These are phyloP conservation scores for Cryptosporidium xiaoi DNA, from an alignment of 169 alveolate species.

Conservation along the genomic window DNA sequence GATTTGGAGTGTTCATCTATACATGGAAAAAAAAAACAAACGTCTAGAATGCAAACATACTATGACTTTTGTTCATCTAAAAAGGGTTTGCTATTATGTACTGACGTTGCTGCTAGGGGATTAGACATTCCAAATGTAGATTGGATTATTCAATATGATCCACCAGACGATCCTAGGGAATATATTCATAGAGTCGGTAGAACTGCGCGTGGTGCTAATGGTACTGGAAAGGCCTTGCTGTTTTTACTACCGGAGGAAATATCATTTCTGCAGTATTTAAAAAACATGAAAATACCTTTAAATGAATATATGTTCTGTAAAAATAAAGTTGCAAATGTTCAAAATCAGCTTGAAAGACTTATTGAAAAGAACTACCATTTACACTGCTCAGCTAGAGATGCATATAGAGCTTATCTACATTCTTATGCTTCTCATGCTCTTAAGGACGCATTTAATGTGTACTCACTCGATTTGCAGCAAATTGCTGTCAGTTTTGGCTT, in stretches of 20 bases:
- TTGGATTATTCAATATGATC: slow-evolving; percentile 99
- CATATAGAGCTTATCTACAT: slow-evolving; percentile 94
- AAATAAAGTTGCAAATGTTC: slow-evolving; percentile 95
- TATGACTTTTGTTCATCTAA: slow-evolving; percentile 94
- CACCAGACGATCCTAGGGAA: slow-evolving; percentile 99
- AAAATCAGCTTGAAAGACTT: slow-evolving; percentile 95
- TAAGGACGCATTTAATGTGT: slow-evolving; percentile 96
- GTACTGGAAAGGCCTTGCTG: slow-evolving; percentile 95
- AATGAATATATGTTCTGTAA: slow-evolving; percentile 97
- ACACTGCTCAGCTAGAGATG: slow-evolving; percentile 96
- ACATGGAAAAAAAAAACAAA: slow-evolving; percentile 97
- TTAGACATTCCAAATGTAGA: slow-evolving; percentile 98
- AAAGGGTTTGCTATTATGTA: slow-evolving; percentile 95
- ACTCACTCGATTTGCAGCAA: slow-evolving; percentile 93
- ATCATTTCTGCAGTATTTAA: slow-evolving; percentile 92
- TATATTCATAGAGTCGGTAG: slow-evolving; percentile 99
- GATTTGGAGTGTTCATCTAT: slow-evolving; percentile 96
- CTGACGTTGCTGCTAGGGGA: slow-evolving; percentile 99
- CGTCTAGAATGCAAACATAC: slow-evolving; percentile 93
- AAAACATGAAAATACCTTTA: slow-evolving; percentile 91
- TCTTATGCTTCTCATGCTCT: slow-evolving; percentile 95
- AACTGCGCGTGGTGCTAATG: slow-evolving; percentile 98
- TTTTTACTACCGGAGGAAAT: slow-evolving; percentile 97
- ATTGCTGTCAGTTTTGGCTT: slow-evolving; percentile 95
- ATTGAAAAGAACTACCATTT: slow-evolving; percentile 97